A percentile compares a stretch with the other conserved stretches of the same genome.
These are phyloP conservation scores for Plenodomus biglobosus DNA, from an alignment of 2,329 filamentous ascomycete species.

Conservation along the genomic window DNA sequence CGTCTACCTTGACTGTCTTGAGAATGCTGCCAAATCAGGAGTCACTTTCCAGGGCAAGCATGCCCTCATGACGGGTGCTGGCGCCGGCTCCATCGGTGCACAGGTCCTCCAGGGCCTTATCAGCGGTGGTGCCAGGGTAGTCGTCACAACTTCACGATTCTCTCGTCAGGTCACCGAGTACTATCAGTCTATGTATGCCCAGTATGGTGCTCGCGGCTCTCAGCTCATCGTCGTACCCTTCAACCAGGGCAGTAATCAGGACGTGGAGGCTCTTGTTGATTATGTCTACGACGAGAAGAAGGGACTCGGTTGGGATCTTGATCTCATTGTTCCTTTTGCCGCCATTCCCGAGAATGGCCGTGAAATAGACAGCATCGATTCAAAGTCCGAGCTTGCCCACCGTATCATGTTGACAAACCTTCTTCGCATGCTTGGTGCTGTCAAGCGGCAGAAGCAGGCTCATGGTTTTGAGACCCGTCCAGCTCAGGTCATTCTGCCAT, in stretches of 20 bases:
- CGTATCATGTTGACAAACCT: constrained; percentile 99
- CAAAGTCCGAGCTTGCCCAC: constrained; percentile 95
- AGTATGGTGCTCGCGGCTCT: constrained; percentile 88
- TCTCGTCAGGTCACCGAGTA: constrained; percentile 98
- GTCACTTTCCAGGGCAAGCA: constrained; percentile 94
- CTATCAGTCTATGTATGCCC: constrained; percentile 98
- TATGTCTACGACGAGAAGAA: constrained; percentile 98
- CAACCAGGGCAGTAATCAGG: constrained; percentile 98
- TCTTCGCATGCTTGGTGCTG: constrained; percentile 81
- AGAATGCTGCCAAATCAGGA: constrained; percentile 82
- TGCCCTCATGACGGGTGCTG: constrained; percentile 96
- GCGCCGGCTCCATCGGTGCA: constrained; percentile 95
- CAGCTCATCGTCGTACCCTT: constrained; percentile 98
- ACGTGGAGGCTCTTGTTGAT: constrained; percentile 88
- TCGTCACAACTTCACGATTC: constrained; percentile 95
- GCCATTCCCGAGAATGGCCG: constrained; percentile 97
- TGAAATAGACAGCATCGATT: constrained; percentile 95
- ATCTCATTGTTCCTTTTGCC: constrained; percentile 93
- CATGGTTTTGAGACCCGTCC: constrained; percentile 92
- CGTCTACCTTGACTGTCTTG: constrained; percentile 86
- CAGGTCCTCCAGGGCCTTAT: constrained; percentile 95
- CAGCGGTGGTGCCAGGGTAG: constrained; percentile 92
- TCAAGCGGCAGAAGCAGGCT: constrained; percentile 87
- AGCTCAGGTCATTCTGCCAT: constrained; percentile 90
- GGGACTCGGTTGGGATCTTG: constrained; percentile 96